These are phyloP conservation scores for Tolypocladium inflatum DNA, from an alignment of 2,329 filamentous ascomycete genomes.

Conservation along the genomic window DNA sequence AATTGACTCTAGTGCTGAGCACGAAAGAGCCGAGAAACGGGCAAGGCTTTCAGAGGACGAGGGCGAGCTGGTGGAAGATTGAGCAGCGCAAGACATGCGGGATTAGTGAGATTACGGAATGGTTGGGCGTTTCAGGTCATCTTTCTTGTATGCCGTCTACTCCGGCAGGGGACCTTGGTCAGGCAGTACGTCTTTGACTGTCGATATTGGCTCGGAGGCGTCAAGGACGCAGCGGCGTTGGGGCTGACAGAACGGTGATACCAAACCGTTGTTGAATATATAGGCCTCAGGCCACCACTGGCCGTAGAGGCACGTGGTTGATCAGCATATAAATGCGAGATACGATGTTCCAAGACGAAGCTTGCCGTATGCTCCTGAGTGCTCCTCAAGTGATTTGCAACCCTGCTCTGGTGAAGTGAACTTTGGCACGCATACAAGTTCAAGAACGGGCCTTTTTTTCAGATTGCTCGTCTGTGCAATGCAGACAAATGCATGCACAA, in stretches of 20 bases:
- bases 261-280: not conserved
- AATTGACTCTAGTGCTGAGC: slow-evolving; percentile 17
- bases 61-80: slow-evolving; percentile 34
- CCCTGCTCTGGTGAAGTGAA: not conserved
- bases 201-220: not conserved
- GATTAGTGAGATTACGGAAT: not conserved
- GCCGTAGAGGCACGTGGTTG: not conserved
- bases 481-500: not conserved
- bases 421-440: not conserved
- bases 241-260: not conserved
- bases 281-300: not conserved
- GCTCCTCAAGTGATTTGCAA: not conserved
- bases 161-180: not conserved
- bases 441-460: not conserved
- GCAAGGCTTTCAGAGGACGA: slow-evolving; percentile 37
- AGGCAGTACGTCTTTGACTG: not conserved
- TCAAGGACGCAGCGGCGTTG: not conserved
- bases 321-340: not conserved
- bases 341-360: not conserved
- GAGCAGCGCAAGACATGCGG: not conserved
- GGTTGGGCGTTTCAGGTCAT: not conserved
- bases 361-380: not conserved
- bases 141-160: not conserved
- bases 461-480: not conserved
- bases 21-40: slow-evolving; percentile 32